phyloP scores from a whole-genome alignment of 1,139 yeast genomes.

The Candida pseudoviswanathii region DNA sequence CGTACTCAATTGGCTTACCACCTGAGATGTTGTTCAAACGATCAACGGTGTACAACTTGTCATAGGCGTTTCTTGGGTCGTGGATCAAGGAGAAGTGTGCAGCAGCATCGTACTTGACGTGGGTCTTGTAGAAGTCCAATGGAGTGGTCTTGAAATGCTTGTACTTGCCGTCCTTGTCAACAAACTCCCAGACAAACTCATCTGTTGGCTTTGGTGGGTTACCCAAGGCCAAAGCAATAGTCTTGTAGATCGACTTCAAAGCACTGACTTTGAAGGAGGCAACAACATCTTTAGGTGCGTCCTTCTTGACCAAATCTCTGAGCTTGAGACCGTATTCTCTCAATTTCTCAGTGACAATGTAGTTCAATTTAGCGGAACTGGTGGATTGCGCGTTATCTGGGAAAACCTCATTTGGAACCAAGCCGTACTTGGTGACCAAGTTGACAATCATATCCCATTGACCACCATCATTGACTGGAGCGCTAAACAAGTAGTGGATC shows the following conservation, averaged over 20 bases:
- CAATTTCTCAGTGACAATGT: constrained; percentile 63
- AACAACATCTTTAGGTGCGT: constrained; percentile 25
- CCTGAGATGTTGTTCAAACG: constrained; percentile 71
- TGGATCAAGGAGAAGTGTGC: constrained; percentile 67
- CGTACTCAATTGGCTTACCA: constrained; percentile 67
- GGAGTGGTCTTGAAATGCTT: constrained; percentile 61
- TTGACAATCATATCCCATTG: constrained; percentile 84
- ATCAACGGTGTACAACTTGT: constrained; percentile 66
- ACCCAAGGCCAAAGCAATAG: constrained; percentile 69
- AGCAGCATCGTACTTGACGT: constrained; percentile 53
- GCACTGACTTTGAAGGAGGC: constrained; percentile 44
- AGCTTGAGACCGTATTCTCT: constrained; percentile 74
- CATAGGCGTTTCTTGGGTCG: constrained; percentile 76
- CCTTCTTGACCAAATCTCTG: constrained; percentile 45
- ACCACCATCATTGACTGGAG: constrained; percentile 81
- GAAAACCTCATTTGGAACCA: constrained; percentile 70
- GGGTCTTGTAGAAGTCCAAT: constrained; percentile 56
- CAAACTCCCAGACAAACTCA: constrained; percentile 69
- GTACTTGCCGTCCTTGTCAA: constrained; percentile 70
- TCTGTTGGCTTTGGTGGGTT: constrained; percentile 75
- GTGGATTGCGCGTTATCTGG: constrained; percentile 75
- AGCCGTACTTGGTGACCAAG: constrained; percentile 73
- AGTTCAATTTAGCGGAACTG: constrained; percentile 57
- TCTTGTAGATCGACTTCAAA: constrained; percentile 63
- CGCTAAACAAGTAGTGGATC: constrained; percentile 59